phyloP scores from a whole-genome alignment of 2,329 filamentous ascomycete genomes.

The Geosmithia putterillii region DNA sequence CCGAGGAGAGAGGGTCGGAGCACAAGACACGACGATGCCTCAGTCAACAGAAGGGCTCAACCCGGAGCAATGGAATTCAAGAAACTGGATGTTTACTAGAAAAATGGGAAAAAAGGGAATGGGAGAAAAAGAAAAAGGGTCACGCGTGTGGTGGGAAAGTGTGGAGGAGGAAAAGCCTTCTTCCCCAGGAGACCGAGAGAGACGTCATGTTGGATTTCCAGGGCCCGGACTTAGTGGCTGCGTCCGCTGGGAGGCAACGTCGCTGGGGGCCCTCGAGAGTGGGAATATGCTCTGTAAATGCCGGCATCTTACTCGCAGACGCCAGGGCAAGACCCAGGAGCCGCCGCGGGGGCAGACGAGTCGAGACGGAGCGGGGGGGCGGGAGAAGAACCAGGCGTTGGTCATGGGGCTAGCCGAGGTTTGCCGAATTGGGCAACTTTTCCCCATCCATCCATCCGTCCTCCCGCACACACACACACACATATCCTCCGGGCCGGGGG shows the following conservation, averaged over 20 bases:
- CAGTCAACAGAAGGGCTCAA: too few relatives aligned
- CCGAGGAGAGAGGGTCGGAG: not conserved
- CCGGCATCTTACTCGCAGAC: not conserved
- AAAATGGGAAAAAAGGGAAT: too few relatives aligned
- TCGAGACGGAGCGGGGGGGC: too few relatives aligned
- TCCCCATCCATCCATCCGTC: not conserved
- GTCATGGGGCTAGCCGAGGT: slow-evolving; percentile 5
- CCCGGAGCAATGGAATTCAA: too few relatives aligned
- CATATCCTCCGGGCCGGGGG: too few relatives aligned
- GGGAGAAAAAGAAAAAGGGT: not conserved
- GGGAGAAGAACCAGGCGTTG: not conserved
- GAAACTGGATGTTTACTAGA: not conserved
- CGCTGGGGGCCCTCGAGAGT: too few relatives aligned
- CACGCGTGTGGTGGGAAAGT: not conserved
- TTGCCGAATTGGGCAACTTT: slow-evolving; percentile 4
- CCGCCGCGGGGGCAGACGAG: not conserved
- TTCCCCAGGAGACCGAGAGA: too few relatives aligned
- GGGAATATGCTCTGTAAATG: not conserved
- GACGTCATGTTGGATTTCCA: not conserved
- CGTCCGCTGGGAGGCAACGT: not conserved
- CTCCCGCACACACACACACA: too few relatives aligned
- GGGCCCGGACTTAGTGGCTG: not conserved
- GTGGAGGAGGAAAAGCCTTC: not conserved
- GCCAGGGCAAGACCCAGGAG: not conserved
- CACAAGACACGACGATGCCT: too few relatives aligned